phyloP scores from a whole-genome alignment of 108 stramenopile species.

The Poteriospumella lacustris region DNA sequence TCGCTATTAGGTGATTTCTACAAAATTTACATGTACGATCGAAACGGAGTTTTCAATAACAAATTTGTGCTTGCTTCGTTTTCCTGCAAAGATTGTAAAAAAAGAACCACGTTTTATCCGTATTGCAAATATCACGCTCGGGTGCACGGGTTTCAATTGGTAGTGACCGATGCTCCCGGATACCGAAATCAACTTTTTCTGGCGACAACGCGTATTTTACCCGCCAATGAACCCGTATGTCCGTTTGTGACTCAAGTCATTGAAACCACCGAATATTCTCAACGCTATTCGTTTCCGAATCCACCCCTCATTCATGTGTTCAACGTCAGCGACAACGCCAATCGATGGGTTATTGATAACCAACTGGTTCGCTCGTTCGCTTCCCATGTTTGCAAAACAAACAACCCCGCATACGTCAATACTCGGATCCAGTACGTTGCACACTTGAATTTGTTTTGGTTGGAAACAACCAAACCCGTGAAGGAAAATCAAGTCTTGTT shows the following conservation, averaged over 20 bases:
- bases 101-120: constrained; percentile 7
- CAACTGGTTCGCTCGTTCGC: constrained; percentile 6
- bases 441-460: constrained; percentile 8
- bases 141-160: constrained; percentile 6
- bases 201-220: constrained; percentile 6
- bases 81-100: constrained; percentile 8
- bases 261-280: constrained; percentile 7
- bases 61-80: constrained; percentile 8
- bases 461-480: constrained; percentile 6
- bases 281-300: constrained; percentile 7
- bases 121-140: constrained; percentile 7
- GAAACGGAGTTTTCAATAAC: constrained; percentile 8
- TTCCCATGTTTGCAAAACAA: constrained; percentile 8
- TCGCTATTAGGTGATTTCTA: constrained; percentile 8
- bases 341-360: constrained; percentile 8
- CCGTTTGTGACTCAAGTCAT: constrained; percentile 7
- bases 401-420: constrained; percentile 6
- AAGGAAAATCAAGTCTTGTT: constrained; percentile 8
- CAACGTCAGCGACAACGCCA: constrained; percentile 6
- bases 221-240: constrained; percentile 6
- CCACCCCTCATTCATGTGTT: constrained; percentile 6
- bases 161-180: constrained; percentile 6
- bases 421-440: constrained; percentile 6
- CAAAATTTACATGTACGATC: constrained; percentile 8
- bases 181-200: constrained; percentile 8